phyloP scores from a whole-genome alignment of 2,329 filamentous ascomycete genomes.

The Colletotrichum sp. region DNA sequence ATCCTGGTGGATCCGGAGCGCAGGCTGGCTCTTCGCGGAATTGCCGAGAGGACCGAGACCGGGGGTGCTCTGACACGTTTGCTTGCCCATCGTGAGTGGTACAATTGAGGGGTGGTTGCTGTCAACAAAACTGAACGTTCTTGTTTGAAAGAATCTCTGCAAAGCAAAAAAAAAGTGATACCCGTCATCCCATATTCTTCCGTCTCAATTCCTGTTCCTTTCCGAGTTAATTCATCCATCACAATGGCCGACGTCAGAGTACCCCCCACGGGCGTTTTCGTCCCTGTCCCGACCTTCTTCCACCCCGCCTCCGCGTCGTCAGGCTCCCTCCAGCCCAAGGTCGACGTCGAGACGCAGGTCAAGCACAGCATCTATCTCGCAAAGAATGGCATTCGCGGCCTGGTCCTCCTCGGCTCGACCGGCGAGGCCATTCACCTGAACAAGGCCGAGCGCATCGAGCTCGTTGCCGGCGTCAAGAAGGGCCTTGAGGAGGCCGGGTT shows the following conservation, averaged over 20 bases:
- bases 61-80: constrained; percentile 1
- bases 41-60: constrained; percentile 20
- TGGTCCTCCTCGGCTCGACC: constrained; percentile 67
- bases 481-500: constrained; percentile 60
- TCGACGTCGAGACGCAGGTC: constrained; percentile 63
- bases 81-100: not conserved
- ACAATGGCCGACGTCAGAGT: constrained; percentile 14
- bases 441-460: constrained; percentile 57
- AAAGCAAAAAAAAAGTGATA: not conserved
- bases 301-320: constrained; percentile 41
- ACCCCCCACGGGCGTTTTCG: constrained; percentile 56
- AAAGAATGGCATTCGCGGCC: constrained; percentile 61
- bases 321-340: constrained; percentile 48
- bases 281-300: constrained; percentile 70
- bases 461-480: constrained; percentile 59
- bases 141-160: not conserved
- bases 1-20: constrained; percentile 4
- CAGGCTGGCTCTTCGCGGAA: not conserved
- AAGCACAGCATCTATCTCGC: constrained; percentile 66
- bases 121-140: not conserved
- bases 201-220: not conserved
- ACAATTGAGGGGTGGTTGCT: constrained; percentile 8
- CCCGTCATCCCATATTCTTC: not conserved
- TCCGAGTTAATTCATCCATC: not conserved
- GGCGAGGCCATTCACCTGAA: constrained; percentile 69